These are phyloP conservation scores for Symbiodinium natans DNA, from an alignment of 73 alveolate genomes.

Conservation along the genomic window DNA sequence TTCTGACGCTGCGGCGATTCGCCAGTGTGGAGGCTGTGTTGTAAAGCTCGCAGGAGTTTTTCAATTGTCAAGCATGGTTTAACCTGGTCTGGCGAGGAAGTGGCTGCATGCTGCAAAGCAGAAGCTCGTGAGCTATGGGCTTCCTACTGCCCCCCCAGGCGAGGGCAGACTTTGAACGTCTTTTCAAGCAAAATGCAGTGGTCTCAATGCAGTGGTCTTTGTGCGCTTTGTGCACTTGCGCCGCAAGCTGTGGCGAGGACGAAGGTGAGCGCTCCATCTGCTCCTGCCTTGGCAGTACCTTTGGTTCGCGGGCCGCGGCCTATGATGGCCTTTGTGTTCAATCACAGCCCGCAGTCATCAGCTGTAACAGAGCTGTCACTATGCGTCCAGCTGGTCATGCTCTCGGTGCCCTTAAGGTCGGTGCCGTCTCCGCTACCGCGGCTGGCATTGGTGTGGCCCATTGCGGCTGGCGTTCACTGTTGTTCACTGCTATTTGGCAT, in stretches of 20 bases:
- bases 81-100: slow-evolving; percentile 7
- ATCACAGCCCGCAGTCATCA: not conserved
- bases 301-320: slow-evolving; percentile 24
- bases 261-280: not conserved
- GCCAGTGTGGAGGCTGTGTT: slow-evolving; percentile 29
- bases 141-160: slow-evolving; percentile 57
- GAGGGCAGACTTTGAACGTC: not conserved
- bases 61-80: not conserved
- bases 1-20: slow-evolving; percentile 64
- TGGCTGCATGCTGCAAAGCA: slow-evolving; percentile 56
- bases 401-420: slow-evolving; percentile 25
- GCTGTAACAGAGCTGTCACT: not conserved
- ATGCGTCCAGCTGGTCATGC: not conserved
- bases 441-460: slow-evolving; percentile 45
- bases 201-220: not conserved
- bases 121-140: slow-evolving; percentile 81
- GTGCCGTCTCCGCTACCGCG: slow-evolving; percentile 73
- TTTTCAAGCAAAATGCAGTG: not conserved
- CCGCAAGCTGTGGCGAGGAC: too few species aligned
- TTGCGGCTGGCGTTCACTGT: not conserved
- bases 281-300: slow-evolving; percentile 27
- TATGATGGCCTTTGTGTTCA: not conserved
- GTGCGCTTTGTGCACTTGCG: not conserved
- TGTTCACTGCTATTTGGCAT: not conserved
- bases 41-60: not conserved